phyloP scores from a whole-genome alignment of 352 stramenopile species.

The Pythium phragmiticola region DNA sequence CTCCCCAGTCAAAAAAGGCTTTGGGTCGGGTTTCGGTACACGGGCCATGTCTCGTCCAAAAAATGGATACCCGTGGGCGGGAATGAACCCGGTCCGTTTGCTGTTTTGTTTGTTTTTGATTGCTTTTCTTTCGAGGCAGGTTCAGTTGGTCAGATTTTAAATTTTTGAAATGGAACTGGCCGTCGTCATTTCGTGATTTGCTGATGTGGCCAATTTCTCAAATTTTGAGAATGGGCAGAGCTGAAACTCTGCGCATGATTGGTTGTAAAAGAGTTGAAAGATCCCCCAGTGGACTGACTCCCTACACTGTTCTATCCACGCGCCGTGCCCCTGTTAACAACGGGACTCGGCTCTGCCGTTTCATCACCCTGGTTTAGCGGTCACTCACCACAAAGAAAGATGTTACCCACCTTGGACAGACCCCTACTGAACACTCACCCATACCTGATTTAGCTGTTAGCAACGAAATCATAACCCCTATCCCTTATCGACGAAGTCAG shows the following conservation, averaged over 20 bases:
- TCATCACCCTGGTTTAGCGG: neutral
- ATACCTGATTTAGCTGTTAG: slow-evolving; percentile 5
- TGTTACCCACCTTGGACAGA: neutral
- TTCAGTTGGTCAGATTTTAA: slow-evolving; percentile 6
- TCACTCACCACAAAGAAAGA: neutral
- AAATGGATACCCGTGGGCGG: slow-evolving; percentile 13
- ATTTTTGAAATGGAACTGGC: slow-evolving; percentile 8
- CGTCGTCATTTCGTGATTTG: slow-evolving; percentile 1
- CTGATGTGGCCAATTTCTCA: neutral
- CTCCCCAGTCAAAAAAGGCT: neutral
- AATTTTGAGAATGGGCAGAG: slow-evolving; percentile 7
- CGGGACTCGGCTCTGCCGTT: neutral
- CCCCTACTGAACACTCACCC: neutral
- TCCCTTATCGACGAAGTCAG: slow-evolving; percentile 16
- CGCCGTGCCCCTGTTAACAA: neutral
- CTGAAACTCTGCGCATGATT: slow-evolving; percentile 9
- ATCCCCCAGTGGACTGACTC: slow-evolving; percentile 10
- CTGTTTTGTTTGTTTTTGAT: neutral
- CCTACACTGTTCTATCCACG: slow-evolving; percentile 15
- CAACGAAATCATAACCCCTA: slow-evolving; percentile 16
- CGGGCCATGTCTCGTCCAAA: slow-evolving; percentile 1
- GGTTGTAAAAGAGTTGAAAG: slow-evolving; percentile 10
- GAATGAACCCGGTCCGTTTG: slow-evolving; percentile 11
- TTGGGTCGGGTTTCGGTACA: slow-evolving; percentile 2
- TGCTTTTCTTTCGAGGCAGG: slow-evolving; percentile 10